Evolutionary conservation across 352 stramenopile species (phyloP), one percentile per base, ranked within the genome.

Genomic region (Phytophthora citricola): DNA sequence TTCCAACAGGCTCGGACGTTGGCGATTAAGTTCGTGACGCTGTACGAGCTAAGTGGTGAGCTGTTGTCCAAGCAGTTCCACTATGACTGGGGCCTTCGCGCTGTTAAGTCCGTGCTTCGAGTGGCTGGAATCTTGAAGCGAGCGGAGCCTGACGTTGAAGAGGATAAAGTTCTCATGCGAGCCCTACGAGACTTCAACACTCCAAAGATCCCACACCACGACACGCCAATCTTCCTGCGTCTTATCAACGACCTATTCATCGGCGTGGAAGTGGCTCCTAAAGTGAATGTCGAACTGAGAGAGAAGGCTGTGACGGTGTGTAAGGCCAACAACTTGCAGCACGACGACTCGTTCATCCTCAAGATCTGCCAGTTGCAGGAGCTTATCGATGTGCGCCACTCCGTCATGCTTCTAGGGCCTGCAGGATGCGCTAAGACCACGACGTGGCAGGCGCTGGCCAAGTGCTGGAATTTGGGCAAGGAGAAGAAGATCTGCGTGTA

Each of bases 221-320:
- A 96, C 57, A 94, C 86, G n/a, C 84, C 87, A 0, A 95, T 95
- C 57, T 96, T 96, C 70, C 59, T 96, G 17, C 87, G 89, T 4
- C 71, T 96, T 12, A 95, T 96, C 38, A 89, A 86, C 17, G 89
- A 96, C 55, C 46, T 96, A 46, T 96, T 96, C 61, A 98, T 98
- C 53, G 96, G 96, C 15, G 81, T 98, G 17, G 94, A 97, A 59
- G 95, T 98, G 31, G 89, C 96, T 14, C 93, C 92, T 1, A 99
- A 98, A 54, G 93, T 98, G 5, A 97, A 99, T 67, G 79, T 94
- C 32, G 79, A 83, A 46, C 68, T 99, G 26, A 97, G 97, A 38
- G 83, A 90, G 22, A 98, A 98, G 64, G 94, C 94, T 5, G 83
- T 98, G 45, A 71, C 79, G 1, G 95, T 98, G 38, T 96, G 95